Evolutionary conservation across 352 stramenopile species (phyloP), one percentile per base, ranked within the genome.

Genomic region (Globisporangium canariense): DNA sequence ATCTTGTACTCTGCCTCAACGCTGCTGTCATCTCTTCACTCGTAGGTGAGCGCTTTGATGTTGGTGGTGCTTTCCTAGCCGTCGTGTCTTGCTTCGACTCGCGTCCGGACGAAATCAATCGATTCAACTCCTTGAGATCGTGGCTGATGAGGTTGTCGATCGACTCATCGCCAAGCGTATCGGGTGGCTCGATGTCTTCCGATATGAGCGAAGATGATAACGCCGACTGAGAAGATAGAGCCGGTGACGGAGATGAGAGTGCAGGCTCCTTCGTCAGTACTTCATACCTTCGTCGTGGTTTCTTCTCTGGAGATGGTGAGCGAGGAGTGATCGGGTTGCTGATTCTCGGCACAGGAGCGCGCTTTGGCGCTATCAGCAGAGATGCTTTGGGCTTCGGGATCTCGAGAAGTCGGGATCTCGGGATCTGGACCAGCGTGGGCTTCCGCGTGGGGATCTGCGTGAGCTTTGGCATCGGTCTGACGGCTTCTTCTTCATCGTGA

Each of bases 391-490:
- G 52, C 43, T 65, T 68, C n/a, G 46, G 40, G n/a, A 51, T 46
- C 58, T 30, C 56, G 10, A 52, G 53, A 25, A 46, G 59, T 22
- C 50, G 16, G 50, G 41, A 65, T 30, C 69, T 74, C 32, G 64
- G 28, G 8, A 62, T 32, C 10, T 67, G 59, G 20, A 74, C 22
- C 13, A 86, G 46, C 7, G 78, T 76, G 18, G 76, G 71, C 65
- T 81, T 86, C 38, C 76, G 70, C 20, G 64, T 73, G 0, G 79
- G 71, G n/a, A 71, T 47, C 13, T 81, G 62, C 0, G 70, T 75
- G 28, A 87, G 66, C 40, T 81, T 78, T 4, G 80, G 80, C 76
- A 86, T 83, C 4, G 78, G 78, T 16, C 61, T 76, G 22, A 88
- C 49, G 22, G 28, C 51, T 56, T 45, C 32, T 32, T 50, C 56